phyloP scores from a whole-genome alignment of 108 stramenopile genomes.

The Discostella stelligeroides region DNA sequence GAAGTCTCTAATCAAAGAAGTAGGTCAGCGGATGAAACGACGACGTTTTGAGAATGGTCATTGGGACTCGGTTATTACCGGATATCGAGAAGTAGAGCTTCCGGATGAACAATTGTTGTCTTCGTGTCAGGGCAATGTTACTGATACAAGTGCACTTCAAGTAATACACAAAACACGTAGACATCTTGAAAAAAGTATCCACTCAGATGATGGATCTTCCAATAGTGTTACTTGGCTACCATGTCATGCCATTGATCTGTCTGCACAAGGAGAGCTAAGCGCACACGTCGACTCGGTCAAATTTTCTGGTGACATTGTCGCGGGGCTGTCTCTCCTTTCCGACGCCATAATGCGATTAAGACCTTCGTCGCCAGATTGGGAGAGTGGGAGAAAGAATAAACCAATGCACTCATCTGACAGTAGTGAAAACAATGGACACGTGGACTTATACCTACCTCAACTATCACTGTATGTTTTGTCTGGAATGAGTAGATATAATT shows the following conservation, averaged over 20 bases:
- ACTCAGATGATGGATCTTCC: neutral
- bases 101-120: conserved; percentile 34
- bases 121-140: neutral
- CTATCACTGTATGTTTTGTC: conserved; percentile 73
- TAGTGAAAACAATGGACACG: conserved; percentile 32
- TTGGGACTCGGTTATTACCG: conserved; percentile 89
- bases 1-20: conserved; percentile 36
- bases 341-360: conserved; percentile 73
- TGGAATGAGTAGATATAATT: conserved; percentile 68
- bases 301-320: conserved; percentile 87
- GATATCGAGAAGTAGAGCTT: conserved; percentile 86
- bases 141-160: neutral
- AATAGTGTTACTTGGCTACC: conserved; percentile 63
- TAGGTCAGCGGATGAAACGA: conserved; percentile 51
- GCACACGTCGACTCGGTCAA: conserved; percentile 91
- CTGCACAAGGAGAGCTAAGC: conserved; percentile 69
- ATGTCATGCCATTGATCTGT: conserved; percentile 87
- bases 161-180: conserved; percentile 55
- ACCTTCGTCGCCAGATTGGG: conserved; percentile 51
- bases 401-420: neutral
- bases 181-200: conserved; percentile 35
- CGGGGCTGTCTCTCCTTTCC: conserved; percentile 82
- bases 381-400: conserved; percentile 19
- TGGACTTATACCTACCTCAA: conserved; percentile 78
- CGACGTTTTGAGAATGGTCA: conserved; percentile 74